Evolutionary conservation across 176 grass and related monocot species (phyloP).

Genomic region (Echinochloa phyllopogon): DNA sequence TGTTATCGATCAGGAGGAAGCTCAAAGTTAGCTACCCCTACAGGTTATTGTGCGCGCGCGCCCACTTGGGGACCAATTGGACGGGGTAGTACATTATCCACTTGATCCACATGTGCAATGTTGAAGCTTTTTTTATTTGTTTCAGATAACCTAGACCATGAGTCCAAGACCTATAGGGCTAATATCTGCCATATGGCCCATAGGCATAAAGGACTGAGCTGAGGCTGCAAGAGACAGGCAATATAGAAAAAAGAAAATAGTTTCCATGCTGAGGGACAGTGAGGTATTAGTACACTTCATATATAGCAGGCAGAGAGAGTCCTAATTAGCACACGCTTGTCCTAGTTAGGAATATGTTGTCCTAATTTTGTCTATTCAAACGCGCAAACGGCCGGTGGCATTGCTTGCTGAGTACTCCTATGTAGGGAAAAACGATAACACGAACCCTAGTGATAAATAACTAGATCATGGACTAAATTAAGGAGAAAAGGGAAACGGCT

Average conservation of each 20-base stretch:
- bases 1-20: conserved; percentile 10
- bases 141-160: not conserved
- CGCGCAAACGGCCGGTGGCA: not conserved
- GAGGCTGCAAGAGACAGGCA: too few species aligned
- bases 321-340: too few species aligned
- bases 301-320: too few species aligned
- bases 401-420: not conserved
- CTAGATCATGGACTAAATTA: not conserved
- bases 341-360: not conserved
- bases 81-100: not conserved
- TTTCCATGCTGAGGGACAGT: too few species aligned
- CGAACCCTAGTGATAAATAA: not conserved
- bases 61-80: conserved; percentile 7
- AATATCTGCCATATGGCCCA: not conserved
- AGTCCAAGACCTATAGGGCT: not conserved
- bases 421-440: not conserved
- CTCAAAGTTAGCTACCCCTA: not conserved
- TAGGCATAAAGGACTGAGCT: too few species aligned
- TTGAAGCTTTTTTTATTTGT: not conserved
- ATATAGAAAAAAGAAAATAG: not conserved
- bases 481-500: not conserved
- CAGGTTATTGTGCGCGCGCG: not conserved
- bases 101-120: not conserved
- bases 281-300: too few species aligned
- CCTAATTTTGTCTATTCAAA: not conserved